Conservation (phyloP, 78 protist species). For the Dictyostelium citrinum region DNA sequence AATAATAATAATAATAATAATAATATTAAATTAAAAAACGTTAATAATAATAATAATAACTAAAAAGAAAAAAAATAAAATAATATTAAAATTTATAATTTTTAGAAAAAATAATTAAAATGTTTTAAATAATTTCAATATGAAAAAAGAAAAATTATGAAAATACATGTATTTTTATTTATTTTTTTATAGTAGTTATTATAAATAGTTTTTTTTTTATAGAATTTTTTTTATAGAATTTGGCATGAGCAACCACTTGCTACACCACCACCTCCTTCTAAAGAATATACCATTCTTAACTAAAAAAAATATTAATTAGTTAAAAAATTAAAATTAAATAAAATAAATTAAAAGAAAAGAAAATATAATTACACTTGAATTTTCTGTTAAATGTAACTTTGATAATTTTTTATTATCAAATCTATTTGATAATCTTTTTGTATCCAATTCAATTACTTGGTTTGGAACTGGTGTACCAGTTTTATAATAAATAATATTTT, state of each 20-base stretch:
- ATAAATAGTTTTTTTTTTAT: not conserved
- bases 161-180: not conserved
- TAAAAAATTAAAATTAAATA: not conserved
- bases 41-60: too few relatives aligned
- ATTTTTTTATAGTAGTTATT: not conserved
- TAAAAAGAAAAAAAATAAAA: too few relatives aligned
- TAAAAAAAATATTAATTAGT: not conserved
- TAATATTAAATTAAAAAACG: too few relatives aligned
- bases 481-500: not conserved
- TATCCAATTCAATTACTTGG: constrained; percentile 1
- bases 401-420: not conserved
- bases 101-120: too few relatives aligned
- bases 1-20: too few relatives aligned
- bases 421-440: constrained; percentile 5
- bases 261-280: not conserved
- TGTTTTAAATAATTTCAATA: not conserved
- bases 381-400: not conserved
- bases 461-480: constrained; percentile 8
- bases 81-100: too few relatives aligned
- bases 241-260: not conserved
- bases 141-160: not conserved
- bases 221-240: not conserved
- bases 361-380: not conserved
- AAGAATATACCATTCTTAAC: not conserved
- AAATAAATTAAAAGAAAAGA: not conserved